These are phyloP conservation scores for Wakefieldia striispora DNA, from an alignment of 768 basidiomycete species.

Conservation along the genomic window DNA sequence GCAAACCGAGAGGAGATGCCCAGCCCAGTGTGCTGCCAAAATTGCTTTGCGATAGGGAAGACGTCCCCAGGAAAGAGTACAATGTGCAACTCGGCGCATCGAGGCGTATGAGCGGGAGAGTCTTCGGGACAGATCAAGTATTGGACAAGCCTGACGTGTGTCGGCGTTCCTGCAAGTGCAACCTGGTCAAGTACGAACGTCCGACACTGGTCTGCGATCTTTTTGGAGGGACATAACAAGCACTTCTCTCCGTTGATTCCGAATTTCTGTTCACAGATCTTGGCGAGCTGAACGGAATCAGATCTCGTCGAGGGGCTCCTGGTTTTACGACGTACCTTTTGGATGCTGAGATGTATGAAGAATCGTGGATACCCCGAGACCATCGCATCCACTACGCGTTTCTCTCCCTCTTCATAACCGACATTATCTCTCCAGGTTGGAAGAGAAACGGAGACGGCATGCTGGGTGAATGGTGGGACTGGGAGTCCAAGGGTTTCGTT, in stretches of 20 bases:
- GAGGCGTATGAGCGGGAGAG: slow-evolving; percentile 25
- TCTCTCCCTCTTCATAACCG: slow-evolving; percentile 87
- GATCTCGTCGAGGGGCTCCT: not conserved
- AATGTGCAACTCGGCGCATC: slow-evolving; percentile 70
- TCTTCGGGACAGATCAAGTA: slow-evolving; percentile 69
- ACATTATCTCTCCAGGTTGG: slow-evolving; percentile 92
- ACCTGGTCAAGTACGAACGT: slow-evolving; percentile 63
- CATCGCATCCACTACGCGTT: slow-evolving; percentile 76
- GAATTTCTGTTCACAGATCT: slow-evolving; percentile 76
- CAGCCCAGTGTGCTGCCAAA: slow-evolving; percentile 94
- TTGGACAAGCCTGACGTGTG: slow-evolving; percentile 59
- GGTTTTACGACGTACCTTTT: slow-evolving; percentile 57
- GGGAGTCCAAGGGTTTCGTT: slow-evolving; percentile 42
- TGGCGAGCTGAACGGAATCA: slow-evolving; percentile 57
- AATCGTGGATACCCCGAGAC: slow-evolving; percentile 92
- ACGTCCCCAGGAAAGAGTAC: slow-evolving; percentile 67
- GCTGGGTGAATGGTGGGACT: slow-evolving; percentile 69
- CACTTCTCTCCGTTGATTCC: slow-evolving; percentile 67
- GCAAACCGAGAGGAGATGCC: slow-evolving; percentile 89
- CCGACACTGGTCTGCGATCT: slow-evolving; percentile 71
- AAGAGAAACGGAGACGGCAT: slow-evolving; percentile 93
- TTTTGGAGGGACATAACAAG: slow-evolving; percentile 75
- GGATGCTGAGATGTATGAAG: slow-evolving; percentile 84
- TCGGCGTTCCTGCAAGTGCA: slow-evolving; percentile 37
- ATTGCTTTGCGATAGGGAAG: slow-evolving; percentile 74